phyloP scores from a whole-genome alignment of 805 yeast species.

The Blastobotrys americana region DNA sequence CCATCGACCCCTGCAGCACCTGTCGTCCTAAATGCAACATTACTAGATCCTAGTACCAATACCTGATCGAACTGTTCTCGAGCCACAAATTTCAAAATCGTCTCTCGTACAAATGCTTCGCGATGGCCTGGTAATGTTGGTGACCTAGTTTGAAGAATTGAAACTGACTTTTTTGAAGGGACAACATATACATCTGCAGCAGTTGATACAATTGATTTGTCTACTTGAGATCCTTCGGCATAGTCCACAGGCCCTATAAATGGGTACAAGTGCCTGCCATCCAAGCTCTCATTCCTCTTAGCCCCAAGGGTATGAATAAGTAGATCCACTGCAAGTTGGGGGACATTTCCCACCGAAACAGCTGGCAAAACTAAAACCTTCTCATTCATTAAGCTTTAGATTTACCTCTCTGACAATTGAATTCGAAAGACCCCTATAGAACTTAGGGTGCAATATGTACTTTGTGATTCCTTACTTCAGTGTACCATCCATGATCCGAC shows the following conservation, averaged over 20 bases:
- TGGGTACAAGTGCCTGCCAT: constrained; percentile 62
- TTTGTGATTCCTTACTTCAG: too few species aligned
- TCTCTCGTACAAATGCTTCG: constrained; percentile 42
- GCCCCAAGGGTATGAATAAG: constrained; percentile 57
- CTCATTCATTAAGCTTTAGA: too few species aligned
- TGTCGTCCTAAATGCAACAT: constrained; percentile 53
- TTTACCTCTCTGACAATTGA: too few species aligned
- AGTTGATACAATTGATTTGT: constrained; percentile 40
- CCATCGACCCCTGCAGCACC: neutral
- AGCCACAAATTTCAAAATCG: constrained; percentile 44
- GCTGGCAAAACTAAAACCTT: constrained; percentile 53
- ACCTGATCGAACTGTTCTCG: constrained; percentile 39
- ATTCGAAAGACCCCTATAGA: too few species aligned
- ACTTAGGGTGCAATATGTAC: too few species aligned
- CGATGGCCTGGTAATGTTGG: constrained; percentile 69
- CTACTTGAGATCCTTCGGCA: constrained; percentile 20
- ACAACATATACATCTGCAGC: constrained; percentile 58
- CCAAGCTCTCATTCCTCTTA: constrained; percentile 46
- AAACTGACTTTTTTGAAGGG: constrained; percentile 32
- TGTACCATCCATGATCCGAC: too few species aligned
- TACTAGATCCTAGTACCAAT: constrained; percentile 63
- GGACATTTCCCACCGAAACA: constrained; percentile 82
- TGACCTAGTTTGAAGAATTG: constrained; percentile 73
- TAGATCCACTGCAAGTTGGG: constrained; percentile 74
- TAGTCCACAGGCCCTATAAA: constrained; percentile 75